Base-by-base conservation (phyloP, 208 protist genomes). In the Zelonia costaricensis region DNA sequence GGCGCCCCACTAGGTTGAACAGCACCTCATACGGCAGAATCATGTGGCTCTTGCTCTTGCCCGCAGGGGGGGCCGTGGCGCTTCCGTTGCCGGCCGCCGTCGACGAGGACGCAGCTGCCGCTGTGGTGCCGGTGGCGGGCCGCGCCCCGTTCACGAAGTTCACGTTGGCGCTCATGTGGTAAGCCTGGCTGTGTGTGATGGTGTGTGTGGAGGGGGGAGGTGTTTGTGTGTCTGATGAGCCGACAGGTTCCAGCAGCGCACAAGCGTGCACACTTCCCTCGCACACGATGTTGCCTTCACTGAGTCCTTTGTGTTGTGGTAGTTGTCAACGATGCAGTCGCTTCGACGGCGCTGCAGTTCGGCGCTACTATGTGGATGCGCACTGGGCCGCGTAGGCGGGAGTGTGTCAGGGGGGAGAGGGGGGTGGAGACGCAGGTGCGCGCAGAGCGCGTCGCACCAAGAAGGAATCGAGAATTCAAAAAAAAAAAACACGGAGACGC, bases 21-120 rank as follows among this genome's bases (percentile, higher is more conserved):
- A 94, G 73, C 27, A 94, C 66, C 22, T 90, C 82, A 45, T 88
- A 84, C 2, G 88, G 88, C 47, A 94, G 73, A 55, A 91, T 82
- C 38, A 82, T 67, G 56, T 62, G 43, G 36, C 64, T 62, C 48
- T 70, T 70, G 36, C 23, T 49, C 55, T 58, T 70, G 2, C 55
- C 16, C 20, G 55, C 33, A 18, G 42, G 40, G 20, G 48, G n/a
- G 8, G 46, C 36, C 25, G 4, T 51, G 18, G 13, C 33, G 49
- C 49, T 20, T 28, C n/a, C 9, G 30, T n/a, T n/a, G n/a, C n/a
- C 20, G 7, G 49, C 8, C 20, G 25, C 38, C 7, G 35, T 31
- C 1, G 62, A 39, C 4, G 62, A 16, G 7, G 62, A 44, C 18
- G 59, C 46, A 47, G 38, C 16, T 16, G 28, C 28, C 36, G n/a